Conservation (phyloP, 768 basidiomycete species). For the Russula brevipes region DNA sequence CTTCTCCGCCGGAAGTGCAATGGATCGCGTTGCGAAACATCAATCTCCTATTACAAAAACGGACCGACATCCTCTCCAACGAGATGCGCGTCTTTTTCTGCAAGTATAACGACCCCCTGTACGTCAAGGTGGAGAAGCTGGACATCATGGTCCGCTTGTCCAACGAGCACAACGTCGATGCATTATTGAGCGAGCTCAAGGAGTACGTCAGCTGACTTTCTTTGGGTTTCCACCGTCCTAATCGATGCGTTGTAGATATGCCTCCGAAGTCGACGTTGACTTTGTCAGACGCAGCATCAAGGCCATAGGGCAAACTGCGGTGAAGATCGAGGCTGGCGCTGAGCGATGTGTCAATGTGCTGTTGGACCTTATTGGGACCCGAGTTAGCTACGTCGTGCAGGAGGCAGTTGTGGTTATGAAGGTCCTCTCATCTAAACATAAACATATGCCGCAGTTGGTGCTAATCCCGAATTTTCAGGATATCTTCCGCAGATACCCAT, state of each 20-base stretch:
- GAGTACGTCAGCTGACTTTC: constrained; percentile 53
- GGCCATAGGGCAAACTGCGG: constrained; percentile 93
- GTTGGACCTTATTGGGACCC: constrained; percentile 85
- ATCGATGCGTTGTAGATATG: constrained; percentile 55
- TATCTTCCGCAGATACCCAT: constrained; percentile 96
- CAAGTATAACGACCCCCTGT: constrained; percentile 99
- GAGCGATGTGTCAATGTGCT: constrained; percentile 94
- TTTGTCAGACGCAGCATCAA: constrained; percentile 94
- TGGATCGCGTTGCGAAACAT: constrained; percentile 98
- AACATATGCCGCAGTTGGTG: neutral
- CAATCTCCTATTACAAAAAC: constrained; percentile 92
- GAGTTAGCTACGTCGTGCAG: constrained; percentile 96
- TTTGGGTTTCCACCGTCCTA: neutral
- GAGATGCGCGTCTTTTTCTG: constrained; percentile 99
- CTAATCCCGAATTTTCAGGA: constrained; percentile 49
- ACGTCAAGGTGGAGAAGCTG: constrained; percentile 97
- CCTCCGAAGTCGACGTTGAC: constrained; percentile 97
- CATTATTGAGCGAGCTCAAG: constrained; percentile 89
- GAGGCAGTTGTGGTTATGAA: constrained; percentile 99
- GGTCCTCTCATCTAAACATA: constrained; percentile 38
- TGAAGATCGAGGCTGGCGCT: constrained; percentile 89
- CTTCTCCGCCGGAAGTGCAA: constrained; percentile 95
- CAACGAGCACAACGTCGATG: constrained; percentile 88
- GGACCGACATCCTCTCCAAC: constrained; percentile 81
- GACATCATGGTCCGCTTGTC: constrained; percentile 98